phyloP scores from a whole-genome alignment of 164 flowering plant species.

The Vitis rotundifolia region DNA sequence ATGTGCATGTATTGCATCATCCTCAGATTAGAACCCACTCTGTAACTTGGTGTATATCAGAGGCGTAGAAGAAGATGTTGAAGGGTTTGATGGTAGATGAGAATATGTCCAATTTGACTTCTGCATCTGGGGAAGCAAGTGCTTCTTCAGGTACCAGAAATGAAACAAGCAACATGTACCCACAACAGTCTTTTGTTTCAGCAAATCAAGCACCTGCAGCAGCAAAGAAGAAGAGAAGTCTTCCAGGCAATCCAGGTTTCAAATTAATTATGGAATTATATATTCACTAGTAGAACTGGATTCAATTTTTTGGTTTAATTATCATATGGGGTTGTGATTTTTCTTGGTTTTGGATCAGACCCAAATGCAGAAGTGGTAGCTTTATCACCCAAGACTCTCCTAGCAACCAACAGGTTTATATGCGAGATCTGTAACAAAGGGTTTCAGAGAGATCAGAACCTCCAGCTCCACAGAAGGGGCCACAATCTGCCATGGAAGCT shows the following conservation, averaged over 20 bases:
- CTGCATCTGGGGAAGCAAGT: slow-evolving; percentile 35
- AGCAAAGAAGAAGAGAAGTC: slow-evolving; percentile 37
- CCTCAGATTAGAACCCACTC: background rate
- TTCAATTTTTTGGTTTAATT: background rate
- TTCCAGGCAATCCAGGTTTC: slow-evolving; percentile 42
- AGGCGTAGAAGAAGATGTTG: slow-evolving; percentile 17
- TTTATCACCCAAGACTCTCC: slow-evolving; percentile 24
- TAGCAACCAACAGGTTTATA: slow-evolving; percentile 23
- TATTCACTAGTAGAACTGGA: background rate
- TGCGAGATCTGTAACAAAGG: slow-evolving; percentile 33
- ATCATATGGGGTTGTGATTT: background rate
- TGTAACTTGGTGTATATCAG: background rate
- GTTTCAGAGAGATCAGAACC: slow-evolving; percentile 28
- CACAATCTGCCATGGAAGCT: slow-evolving; percentile 38
- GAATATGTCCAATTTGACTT: slow-evolving; percentile 35
- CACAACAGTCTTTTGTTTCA: slow-evolving; percentile 15
- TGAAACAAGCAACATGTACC: slow-evolving; percentile 13
- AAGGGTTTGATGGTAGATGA: slow-evolving; percentile 27
- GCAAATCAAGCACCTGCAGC: slow-evolving; percentile 22
- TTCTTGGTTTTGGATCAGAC: slow-evolving; percentile 17
- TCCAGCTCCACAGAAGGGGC: slow-evolving; percentile 34
- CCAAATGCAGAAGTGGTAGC: slow-evolving; percentile 35
- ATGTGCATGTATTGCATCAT: background rate
- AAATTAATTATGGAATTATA: background rate
- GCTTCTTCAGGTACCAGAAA: slow-evolving; percentile 23